Evolutionary conservation across 108 stramenopile genomes (phyloP).

Genomic region (Nitzschia putrida): DNA sequence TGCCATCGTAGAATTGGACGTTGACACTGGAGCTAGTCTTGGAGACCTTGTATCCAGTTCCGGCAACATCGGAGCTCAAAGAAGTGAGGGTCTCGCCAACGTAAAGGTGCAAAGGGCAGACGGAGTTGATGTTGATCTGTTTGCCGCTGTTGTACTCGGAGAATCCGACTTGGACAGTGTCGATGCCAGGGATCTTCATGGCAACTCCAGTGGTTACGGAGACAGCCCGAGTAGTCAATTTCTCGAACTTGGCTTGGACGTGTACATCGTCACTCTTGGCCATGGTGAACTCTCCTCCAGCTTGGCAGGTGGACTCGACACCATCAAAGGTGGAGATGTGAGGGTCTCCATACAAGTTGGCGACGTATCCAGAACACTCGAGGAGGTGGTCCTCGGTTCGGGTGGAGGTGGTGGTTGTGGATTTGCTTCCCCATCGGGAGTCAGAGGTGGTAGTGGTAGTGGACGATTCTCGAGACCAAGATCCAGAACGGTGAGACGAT

Average conservation of each 20-base stretch:
- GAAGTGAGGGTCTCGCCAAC: not conserved
- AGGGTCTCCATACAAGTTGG: slow-evolving; percentile 2
- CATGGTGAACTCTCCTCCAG: slow-evolving; percentile 1
- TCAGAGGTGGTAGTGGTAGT: too few relatives aligned
- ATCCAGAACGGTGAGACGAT: too few relatives aligned
- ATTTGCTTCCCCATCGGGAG: too few relatives aligned
- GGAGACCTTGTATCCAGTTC: not conserved
- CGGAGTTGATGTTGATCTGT: not conserved
- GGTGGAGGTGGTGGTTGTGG: too few relatives aligned
- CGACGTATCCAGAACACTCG: not conserved
- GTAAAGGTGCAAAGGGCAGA: not conserved
- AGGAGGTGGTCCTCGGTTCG: not conserved
- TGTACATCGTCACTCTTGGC: not conserved
- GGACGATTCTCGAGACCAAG: too few relatives aligned
- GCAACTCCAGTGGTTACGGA: not conserved
- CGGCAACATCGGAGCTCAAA: not conserved
- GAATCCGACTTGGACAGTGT: not conserved
- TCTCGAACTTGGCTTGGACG: slow-evolving; percentile 3
- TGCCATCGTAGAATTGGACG: not conserved
- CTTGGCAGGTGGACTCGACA: slow-evolving; percentile 4
- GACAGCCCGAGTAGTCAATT: not conserved
- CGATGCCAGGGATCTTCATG: not conserved
- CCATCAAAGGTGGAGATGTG: slow-evolving; percentile 13
- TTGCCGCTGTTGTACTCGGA: slow-evolving; percentile 5
- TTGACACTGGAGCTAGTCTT: not conserved